Base-by-base conservation (phyloP, 805 yeast species). In the Saccharomyces cerevisiae region DNA sequence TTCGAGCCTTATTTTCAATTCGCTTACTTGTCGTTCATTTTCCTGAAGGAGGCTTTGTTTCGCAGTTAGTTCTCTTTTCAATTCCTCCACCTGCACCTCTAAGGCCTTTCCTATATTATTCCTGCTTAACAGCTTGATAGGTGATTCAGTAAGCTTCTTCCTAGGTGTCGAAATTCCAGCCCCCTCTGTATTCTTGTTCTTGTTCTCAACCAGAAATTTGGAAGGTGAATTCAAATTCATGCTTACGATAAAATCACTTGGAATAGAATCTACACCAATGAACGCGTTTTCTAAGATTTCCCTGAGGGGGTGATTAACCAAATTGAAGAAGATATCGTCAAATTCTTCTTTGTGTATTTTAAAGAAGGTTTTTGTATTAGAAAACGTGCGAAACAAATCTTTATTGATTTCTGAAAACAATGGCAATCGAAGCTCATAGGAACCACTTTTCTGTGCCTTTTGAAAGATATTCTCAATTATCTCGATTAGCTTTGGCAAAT, bases 261-360 rank as follows among this genome's bases (percentile, higher is more conserved):
- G 53, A 46, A 49, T 60, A 57, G 48, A 55, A 53, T 11, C 54
- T 54, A 17, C 59, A 55, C 46, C 57, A 52, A 27, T 57, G 13
- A 48, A 41, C 17, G 59, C 51, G 6, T 55, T 54, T 41, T 61
- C 61, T 2, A 69, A 60, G 0, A 70, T 69, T 21, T 61, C 62
- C n/a, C 55, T 59, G 52, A 70, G 70, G 1, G 67, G 60, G n/a
- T 61, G 57, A 2, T 75, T 75, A 6, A 69, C 55, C 24, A 73
- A 55, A 6, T 69, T 65, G 27, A 61, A 61, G 50, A 72, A 71
- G 22, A 70, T 54, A 17, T 63, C 57, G 30, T 60, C 55, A 59
- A 71, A 69, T 21, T 71, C 73, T 9, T 65, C 60, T 54, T 66
- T 72, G 51, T 65, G 62, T 0, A 73, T 61, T 49, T 69, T 68